Base-by-base conservation (phyloP, 2,329 filamentous ascomycete species). In the Podosphaera fusca region DNA sequence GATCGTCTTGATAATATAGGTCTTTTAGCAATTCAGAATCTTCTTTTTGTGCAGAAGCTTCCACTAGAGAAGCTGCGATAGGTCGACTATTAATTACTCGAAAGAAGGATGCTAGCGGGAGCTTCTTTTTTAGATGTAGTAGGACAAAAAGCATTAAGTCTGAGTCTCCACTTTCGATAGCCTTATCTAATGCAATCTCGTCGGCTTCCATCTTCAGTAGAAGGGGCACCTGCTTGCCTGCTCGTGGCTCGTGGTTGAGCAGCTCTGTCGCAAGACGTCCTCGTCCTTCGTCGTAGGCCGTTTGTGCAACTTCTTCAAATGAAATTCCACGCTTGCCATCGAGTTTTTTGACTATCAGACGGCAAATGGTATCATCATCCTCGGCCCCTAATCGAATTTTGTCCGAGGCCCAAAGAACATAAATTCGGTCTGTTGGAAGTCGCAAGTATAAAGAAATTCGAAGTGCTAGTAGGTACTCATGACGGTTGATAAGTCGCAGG, bases 131-230 rank as follows among this genome's bases (percentile, higher is more conserved):
- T 42, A 98, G 73, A 60, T 90, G 83, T 6, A 94, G 72, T 5
- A 98, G 76, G 4, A 98, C 92, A 65, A 83, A 89, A 63, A 87
- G 83, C n/a, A 95, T 80, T 1, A 98, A 76, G 63, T 98, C 92
- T 0, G 89, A 90, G 66, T 98, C 92, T 21, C 90, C 90, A 59
- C 87, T 94, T 68, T 95, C 88, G 59, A 96, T 87, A 8, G 92
- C 90, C 69, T 96, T 98, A 73, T 96, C 90, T 0, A 98, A 78
- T 0, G 92, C 92, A 46, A 96, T 81, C 61, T 89, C 87, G 62
- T 95, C 90, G 69, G 98, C 89, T 64, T 95, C 89, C 86, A 96
- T 95, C 67, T 79, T 88, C 47, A 98, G 74, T 1, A 98, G 77
- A 2, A 98, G 76, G 0, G 92, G 92, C 0, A 98, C 92, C 70